Evolutionary conservation across 176 grass and related monocot species (phyloP), one percentile per base, ranked within the genome.

Genomic region (Oryza glumipatula): DNA sequence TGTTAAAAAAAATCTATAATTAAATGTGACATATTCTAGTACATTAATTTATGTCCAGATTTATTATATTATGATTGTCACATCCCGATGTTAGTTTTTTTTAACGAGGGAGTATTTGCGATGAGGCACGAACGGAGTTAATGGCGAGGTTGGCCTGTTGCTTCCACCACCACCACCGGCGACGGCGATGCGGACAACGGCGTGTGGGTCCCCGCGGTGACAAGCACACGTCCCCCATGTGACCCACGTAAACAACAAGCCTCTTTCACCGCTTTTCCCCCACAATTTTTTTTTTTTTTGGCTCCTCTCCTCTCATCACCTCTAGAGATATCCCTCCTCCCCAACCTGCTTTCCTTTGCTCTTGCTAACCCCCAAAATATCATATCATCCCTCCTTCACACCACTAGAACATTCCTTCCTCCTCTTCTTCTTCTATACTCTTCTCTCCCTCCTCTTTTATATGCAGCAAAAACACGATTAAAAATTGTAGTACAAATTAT

Each of bases 321-420:
- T 84, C 83, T 70, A 60, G 82, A 77, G 73, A 85, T 85, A 68
- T 45, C 74, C 17, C 30, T 24, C 51, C 9, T 4, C 3, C 35
- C 30, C 30, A 32, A 41, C 39, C 39, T 41, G 39, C 19, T 2
- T 13, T 15, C 23, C 12, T 4, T 32, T 32, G 30, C 30, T 3
- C 2, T 32, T 13, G 49, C 22, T 5, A 14, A 5, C 49, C 33
- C 44, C 56, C 10, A 71, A 71, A 81, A 89, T 32, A 32, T 32
- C 30, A 89, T 85, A 85, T 85, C 88, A 35, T 32, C 83, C 71
- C 16, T 67, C 44, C 39, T 68, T 82, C 19, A n/a, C 65, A 0
- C 16, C 51, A 44, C 77, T 76, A 85, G 82, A 89, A 81, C 82
- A 80, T 89, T 85, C 78, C 64, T 12, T 32, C 21, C 0, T 13